Evolutionary conservation across 2,329 filamentous ascomycete species (phyloP).

Genomic region (Epicoccum sorghinum): DNA sequence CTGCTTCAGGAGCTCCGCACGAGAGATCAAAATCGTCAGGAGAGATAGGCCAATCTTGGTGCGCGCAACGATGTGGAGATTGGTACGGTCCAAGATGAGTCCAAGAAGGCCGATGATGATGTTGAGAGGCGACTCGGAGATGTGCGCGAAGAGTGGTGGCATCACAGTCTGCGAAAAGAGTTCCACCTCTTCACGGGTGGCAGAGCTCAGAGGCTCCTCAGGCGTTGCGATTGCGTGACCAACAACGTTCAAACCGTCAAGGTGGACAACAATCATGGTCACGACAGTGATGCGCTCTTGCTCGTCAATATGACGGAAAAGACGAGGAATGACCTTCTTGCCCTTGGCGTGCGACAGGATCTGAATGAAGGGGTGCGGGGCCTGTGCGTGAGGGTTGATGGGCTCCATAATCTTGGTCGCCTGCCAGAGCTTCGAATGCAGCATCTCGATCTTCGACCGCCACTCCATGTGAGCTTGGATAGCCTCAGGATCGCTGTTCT

Average conservation of each 20-base stretch:
- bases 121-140: constrained; percentile 87
- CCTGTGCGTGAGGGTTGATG: constrained; percentile 68
- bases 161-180: constrained; percentile 88
- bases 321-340: constrained; percentile 92
- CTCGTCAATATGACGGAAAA: constrained; percentile 90
- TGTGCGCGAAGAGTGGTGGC: constrained; percentile 85
- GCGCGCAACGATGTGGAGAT: constrained; percentile 81
- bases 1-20: constrained; percentile 92
- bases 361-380: constrained; percentile 89
- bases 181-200: constrained; percentile 89
- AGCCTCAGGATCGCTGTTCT: constrained; percentile 69
- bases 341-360: constrained; percentile 94
- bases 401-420: constrained; percentile 92
- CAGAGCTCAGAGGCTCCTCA: constrained; percentile 70
- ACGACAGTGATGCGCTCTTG: constrained; percentile 94
- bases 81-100: constrained; percentile 79
- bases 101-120: constrained; percentile 91
- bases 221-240: constrained; percentile 76
- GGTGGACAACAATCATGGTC: constrained; percentile 92
- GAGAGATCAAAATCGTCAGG: constrained; percentile 91
- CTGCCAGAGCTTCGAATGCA: constrained; percentile 83
- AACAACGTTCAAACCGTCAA: constrained; percentile 91
- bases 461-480: constrained; percentile 80
- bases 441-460: constrained; percentile 70
- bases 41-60: constrained; percentile 89